These are phyloP conservation scores for Hymenoscyphus occultus DNA, from an alignment of 2,329 filamentous ascomycete species.

Conservation along the genomic window DNA sequence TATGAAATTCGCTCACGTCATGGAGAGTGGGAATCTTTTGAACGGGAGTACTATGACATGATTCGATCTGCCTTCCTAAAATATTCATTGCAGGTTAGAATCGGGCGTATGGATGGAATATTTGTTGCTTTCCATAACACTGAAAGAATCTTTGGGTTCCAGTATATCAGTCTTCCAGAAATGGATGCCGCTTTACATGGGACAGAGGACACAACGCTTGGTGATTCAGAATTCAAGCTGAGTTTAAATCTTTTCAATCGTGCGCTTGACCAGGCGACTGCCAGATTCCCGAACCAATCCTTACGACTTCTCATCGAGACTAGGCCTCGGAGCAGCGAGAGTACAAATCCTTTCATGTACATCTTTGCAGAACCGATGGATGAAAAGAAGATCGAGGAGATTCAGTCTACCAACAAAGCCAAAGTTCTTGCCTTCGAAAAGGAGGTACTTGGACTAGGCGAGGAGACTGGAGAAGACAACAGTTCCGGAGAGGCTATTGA, in stretches of 20 bases:
- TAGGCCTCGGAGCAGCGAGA: constrained; percentile 46
- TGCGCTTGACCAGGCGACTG: constrained; percentile 70
- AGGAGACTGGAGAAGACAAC: constrained; percentile 34
- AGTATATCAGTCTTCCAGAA: constrained; percentile 82
- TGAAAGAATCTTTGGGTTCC: constrained; percentile 93
- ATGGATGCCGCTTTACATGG: constrained; percentile 93
- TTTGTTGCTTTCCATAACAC: constrained; percentile 97
- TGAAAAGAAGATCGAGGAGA: constrained; percentile 64
- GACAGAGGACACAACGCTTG: constrained; percentile 61
- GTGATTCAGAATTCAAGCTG: constrained; percentile 80
- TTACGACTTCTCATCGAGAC: constrained; percentile 82
- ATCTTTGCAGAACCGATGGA: constrained; percentile 85
- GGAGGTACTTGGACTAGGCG: constrained; percentile 52
- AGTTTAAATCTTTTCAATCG: constrained; percentile 79
- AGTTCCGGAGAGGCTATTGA: constrained; percentile 21
- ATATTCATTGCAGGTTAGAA: constrained; percentile 92
- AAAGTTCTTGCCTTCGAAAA: constrained; percentile 68
- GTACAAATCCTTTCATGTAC: constrained; percentile 67
- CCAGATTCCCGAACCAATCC: constrained; percentile 71
- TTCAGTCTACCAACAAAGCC: constrained; percentile 67
- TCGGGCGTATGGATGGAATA: constrained; percentile 98
- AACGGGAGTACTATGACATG: constrained; percentile 97
- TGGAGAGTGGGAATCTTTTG: constrained; percentile 86
- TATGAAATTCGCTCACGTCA: constrained; percentile 79
- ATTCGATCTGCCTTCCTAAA: constrained; percentile 91